Percentiles rank a stretch among this genome's conserved stretches.
phyloP scores from a whole-genome alignment of 306 rosid genomes.

The Begonia fuchsioides region DNA sequence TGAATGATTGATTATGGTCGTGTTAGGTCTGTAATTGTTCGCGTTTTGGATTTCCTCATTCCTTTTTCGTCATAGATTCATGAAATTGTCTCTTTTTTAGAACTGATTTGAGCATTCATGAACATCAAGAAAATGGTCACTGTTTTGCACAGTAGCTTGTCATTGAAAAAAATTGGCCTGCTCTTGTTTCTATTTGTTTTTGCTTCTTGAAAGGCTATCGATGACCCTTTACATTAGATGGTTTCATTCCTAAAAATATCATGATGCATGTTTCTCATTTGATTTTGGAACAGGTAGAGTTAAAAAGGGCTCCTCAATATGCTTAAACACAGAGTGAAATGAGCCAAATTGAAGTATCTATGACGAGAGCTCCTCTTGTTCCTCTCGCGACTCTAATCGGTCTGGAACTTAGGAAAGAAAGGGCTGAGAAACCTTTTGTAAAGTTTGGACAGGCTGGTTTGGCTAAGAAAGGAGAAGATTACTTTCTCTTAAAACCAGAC shows the following conservation, averaged over 20 bases:
- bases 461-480: constrained; percentile 91
- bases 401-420: constrained; percentile 73
- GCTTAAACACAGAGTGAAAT: not conserved
- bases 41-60: too few species aligned
- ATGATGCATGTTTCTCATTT: not conserved
- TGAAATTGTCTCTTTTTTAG: too few species aligned
- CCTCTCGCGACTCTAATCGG: not conserved
- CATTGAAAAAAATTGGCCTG: not conserved
- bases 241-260: not conserved
- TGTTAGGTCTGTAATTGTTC: too few species aligned
- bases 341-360: not conserved
- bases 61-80: too few species aligned
- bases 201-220: not conserved
- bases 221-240: not conserved
- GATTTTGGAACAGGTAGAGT: too few species aligned
- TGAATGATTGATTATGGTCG: constrained; percentile 1
- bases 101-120: not conserved
- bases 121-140: not conserved
- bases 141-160: not conserved
- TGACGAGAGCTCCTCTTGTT: not conserved
- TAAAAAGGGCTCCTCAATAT: too few species aligned
- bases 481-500: constrained; percentile 63
- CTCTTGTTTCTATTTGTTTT: not conserved
- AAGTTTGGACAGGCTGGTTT: constrained; percentile 77
- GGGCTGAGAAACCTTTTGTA: constrained; percentile 79